Conservation (phyloP, 1,139 yeast species). For the Spathaspora sp. region DNA sequence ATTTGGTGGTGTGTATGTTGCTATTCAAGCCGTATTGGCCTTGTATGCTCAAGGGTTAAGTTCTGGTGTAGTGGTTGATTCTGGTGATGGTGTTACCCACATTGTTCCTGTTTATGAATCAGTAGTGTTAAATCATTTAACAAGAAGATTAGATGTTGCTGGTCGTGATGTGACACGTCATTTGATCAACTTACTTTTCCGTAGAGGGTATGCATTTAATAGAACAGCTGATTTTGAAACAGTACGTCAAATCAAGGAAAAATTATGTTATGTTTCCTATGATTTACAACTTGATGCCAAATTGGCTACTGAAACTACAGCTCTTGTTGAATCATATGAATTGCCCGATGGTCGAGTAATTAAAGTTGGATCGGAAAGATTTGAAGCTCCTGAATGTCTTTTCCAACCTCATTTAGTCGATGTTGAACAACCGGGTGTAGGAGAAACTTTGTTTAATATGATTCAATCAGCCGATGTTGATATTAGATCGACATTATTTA, state of each 20-base stretch:
- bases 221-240: conserved; percentile 99
- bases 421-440: conserved; percentile 96
- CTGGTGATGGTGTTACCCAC: conserved; percentile 88
- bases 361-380: conserved; percentile 92
- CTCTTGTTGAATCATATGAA: conserved; percentile 86
- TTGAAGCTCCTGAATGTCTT: conserved; percentile 96
- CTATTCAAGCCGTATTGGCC: conserved; percentile 97
- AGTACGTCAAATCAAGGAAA: conserved; percentile 95
- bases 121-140: conserved; percentile 89
- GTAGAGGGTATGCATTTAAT: conserved; percentile 97
- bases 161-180: conserved; percentile 98
- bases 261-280: conserved; percentile 90
- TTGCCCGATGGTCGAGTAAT: conserved; percentile 96
- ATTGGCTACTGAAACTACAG: conserved; percentile 90
- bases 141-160: conserved; percentile 92
- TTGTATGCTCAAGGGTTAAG: conserved; percentile 95
- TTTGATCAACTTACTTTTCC: conserved; percentile 81
- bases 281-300: conserved; percentile 88
- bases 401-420: conserved; percentile 98
- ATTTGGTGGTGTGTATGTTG: conserved; percentile 96
- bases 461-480: conserved; percentile 95
- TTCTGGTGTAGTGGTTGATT: conserved; percentile 98
- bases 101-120: conserved; percentile 97
- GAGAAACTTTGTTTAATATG: conserved; percentile 87
- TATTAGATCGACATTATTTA: conserved; percentile 81